Base-by-base conservation (phyloP, 192 early-diverging fungal species). In the Anaeromyces robustus region DNA sequence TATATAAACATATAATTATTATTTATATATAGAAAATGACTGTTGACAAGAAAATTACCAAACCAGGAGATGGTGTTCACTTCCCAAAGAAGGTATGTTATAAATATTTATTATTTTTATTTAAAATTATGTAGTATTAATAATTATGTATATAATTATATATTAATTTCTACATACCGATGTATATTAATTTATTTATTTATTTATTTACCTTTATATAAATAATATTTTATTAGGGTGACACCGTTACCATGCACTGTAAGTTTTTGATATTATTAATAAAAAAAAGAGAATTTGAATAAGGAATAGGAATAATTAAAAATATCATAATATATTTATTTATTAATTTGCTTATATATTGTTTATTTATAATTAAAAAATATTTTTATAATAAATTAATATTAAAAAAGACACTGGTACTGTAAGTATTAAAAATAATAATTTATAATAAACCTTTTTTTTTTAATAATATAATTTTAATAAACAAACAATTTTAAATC, bases 201-300 rank as follows among this genome's bases (percentile, higher is more conserved):
- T n/a, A n/a, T n/a, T n/a, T n/a, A n/a, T n/a, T n/a, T n/a, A 16
- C 4, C 7, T 41, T 41, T 41, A 12, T 41, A 12, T 41, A 22
- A n/a, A n/a, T 7, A n/a, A n/a, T 26, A 22, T 22, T 22, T 22
- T 28, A n/a, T n/a, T 68, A 68, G 52, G 93, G 93, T 30, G 87
- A 93, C 82, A 89, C 78, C n/a, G 88, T 93, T 26, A 86, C 87
- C 80, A 94, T 94, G 80, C 93, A 93, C 89, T 68, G 52, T 68
- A 68, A n/a, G 52, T 68, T n/a, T 68, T n/a, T 7, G 5, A 26
- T n/a, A n/a, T 11, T 22, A 52, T 22, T 52, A 52, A 18, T 52
- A 22, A 1, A 22, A 22, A 52, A 16, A 16, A 16, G 14, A 41
- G 14, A 41, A 13, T 2, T 16, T 16, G 14, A 41, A 16, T 41